Base-by-base conservation (phyloP, 345 rosid genomes). In the Laguncularia racemosa region DNA sequence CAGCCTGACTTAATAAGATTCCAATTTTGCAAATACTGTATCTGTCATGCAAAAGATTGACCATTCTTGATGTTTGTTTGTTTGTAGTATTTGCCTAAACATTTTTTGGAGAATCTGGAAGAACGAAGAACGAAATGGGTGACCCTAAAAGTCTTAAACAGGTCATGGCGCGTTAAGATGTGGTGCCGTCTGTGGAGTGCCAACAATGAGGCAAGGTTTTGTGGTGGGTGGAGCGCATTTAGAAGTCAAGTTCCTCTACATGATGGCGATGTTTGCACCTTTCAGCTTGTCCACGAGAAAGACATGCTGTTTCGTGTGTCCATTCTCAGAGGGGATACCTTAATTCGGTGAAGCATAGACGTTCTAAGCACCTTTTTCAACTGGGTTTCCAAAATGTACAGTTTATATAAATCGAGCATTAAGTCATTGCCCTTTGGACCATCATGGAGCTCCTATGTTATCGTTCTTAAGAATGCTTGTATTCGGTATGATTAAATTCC, bases 211-310 rank as follows among this genome's bases (percentile, higher is more conserved):
- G 62, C 53, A 21, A 59, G 52, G 23, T 14, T 59, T 11, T 59
- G 45, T 2, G 23, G 7, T 26, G 62, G 62, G 16, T 59, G 55
- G 62, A 0, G 17, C 13, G 18, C 12, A 13, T 49, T 49, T 48
- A 20, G 13, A 1, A 33, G 16, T 3, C 59, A 60, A 12, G 65
- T 52, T 53, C n/a, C 49, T n/a, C 33, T 71, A 55, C 12, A 48
- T 12, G 53, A 3, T 21, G 65, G 68, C 19, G 57, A 69, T 12
- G 60, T 69, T 14, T 69, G 68, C 23, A 8, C 59, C 16, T 63
- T 69, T 16, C 60, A 69, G 63, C 44, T 69, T 28, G 23, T 59
- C 12, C 52, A 44, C 23, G 52, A 43, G 14, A 48, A 50, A 20
- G 9, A 15, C 1, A 2, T 50, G 44, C 44, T 44, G 56, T 28